Conservation (phyloP, 2,329 filamentous ascomycete species). For the Venturia oleaginea region DNA sequence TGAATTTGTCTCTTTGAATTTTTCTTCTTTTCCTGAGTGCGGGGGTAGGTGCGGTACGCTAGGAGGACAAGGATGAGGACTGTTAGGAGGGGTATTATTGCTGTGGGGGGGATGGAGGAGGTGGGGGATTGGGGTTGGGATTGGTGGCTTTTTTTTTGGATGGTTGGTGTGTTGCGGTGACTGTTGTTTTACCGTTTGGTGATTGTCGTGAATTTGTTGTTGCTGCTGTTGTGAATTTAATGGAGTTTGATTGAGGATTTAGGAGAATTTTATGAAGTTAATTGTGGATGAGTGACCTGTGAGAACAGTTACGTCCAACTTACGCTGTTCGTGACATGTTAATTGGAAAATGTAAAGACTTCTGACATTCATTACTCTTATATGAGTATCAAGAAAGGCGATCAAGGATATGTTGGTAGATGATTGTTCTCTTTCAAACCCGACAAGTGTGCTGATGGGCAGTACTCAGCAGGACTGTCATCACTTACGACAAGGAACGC, state of each 20-base stretch:
- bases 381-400: neutral
- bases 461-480: neutral
- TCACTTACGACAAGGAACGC: neutral
- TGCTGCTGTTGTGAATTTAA: neutral
- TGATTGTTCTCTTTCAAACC: neutral
- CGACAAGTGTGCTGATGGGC: too few relatives aligned
- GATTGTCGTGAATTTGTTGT: neutral
- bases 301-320: too few relatives aligned
- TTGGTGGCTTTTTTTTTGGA: neutral
- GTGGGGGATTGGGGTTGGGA: neutral
- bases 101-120: neutral
- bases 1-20: neutral
- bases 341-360: neutral
- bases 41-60: neutral
- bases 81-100: neutral
- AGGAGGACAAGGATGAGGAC: neutral
- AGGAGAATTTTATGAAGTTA: neutral
- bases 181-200: neutral
- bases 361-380: too few relatives aligned
- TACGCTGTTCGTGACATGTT: neutral
- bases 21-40: neutral
- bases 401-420: neutral
- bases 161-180: neutral
- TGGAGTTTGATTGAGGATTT: neutral
- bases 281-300: neutral